phyloP scores from a whole-genome alignment of 225 moss, liverwort and hornwort species.

The Takakia lepidozioides region DNA sequence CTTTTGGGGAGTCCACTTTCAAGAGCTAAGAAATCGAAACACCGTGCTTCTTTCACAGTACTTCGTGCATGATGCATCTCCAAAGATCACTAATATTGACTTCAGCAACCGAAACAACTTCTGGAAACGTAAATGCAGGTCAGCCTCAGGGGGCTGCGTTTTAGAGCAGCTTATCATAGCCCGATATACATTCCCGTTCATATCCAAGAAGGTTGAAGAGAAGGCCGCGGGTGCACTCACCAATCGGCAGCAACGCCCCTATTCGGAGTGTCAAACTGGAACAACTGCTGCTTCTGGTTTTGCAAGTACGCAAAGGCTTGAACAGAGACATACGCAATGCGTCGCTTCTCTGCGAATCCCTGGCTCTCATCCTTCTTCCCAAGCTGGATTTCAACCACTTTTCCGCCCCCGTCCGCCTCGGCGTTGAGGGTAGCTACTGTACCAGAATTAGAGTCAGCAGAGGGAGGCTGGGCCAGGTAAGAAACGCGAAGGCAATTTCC shows the following conservation, averaged over 20 bases:
- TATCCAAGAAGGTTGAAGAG: too few relatives aligned
- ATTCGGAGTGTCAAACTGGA: constrained; percentile 25
- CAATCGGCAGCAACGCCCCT: constrained; percentile 41
- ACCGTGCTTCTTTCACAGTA: too few relatives aligned
- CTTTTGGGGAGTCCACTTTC: too few relatives aligned
- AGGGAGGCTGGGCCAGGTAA: constrained; percentile 41
- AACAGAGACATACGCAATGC: constrained; percentile 67
- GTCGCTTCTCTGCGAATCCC: constrained; percentile 64
- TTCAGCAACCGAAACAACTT: too few relatives aligned
- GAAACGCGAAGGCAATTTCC: constrained; percentile 74
- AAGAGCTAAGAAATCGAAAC: too few relatives aligned
- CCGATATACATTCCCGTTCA: too few relatives aligned
- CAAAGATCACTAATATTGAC: too few relatives aligned
- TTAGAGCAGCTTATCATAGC: too few relatives aligned
- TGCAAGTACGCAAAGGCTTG: constrained; percentile 73
- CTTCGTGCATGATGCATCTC: too few relatives aligned
- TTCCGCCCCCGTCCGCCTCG: constrained; percentile 40
- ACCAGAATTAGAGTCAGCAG: constrained; percentile 17
- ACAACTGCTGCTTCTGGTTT: constrained; percentile 44
- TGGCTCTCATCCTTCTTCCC: constrained; percentile 50
- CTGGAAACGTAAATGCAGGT: too few relatives aligned
- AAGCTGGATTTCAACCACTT: constrained; percentile 60
- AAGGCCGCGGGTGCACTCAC: constrained; percentile 31
- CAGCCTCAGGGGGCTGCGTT: too few relatives aligned
- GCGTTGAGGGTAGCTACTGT: neutral